phyloP scores from a whole-genome alignment of 352 stramenopile species.

The Globisporangium sylvaticum region DNA sequence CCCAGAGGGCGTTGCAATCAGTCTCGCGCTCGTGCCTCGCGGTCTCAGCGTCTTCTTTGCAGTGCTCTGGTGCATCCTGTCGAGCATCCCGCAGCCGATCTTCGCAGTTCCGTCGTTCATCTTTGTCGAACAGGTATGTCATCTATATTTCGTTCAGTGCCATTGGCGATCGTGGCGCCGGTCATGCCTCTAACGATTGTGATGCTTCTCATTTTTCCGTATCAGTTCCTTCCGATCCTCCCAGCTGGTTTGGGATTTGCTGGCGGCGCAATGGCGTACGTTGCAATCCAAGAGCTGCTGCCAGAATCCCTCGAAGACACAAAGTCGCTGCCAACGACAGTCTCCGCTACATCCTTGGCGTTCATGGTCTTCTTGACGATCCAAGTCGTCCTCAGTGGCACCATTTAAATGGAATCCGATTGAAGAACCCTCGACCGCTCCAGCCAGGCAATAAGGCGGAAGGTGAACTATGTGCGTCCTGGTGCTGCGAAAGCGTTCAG shows the following conservation, averaged over 20 bases:
- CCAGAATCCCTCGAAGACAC: slow-evolving; percentile 84
- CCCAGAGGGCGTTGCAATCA: slow-evolving; percentile 95
- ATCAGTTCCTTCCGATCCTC: slow-evolving; percentile 93
- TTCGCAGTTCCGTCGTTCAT: slow-evolving; percentile 97
- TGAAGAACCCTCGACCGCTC: not conserved
- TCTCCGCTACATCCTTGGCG: slow-evolving; percentile 61
- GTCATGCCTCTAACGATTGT: not conserved
- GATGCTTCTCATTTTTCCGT: not conserved
- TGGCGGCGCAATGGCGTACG: slow-evolving; percentile 95
- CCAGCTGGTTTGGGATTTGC: slow-evolving; percentile 96
- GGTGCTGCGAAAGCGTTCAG: not conserved
- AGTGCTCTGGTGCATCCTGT: slow-evolving; percentile 89
- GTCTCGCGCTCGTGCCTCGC: slow-evolving; percentile 92
- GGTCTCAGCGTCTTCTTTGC: slow-evolving; percentile 88
- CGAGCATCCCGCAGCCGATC: slow-evolving; percentile 92
- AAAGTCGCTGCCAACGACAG: slow-evolving; percentile 65
- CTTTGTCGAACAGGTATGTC: slow-evolving; percentile 63
- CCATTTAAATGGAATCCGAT: slow-evolving; percentile 14
- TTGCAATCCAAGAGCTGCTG: slow-evolving; percentile 87
- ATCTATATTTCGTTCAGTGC: not conserved
- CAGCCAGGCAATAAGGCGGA: not conserved
- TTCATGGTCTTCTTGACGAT: slow-evolving; percentile 85
- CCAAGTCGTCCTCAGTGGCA: slow-evolving; percentile 70
- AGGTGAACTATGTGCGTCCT: not conserved
- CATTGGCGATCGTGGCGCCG: not conserved